These are phyloP conservation scores for Cladobotryum mycophilum DNA, from an alignment of 2,329 filamentous ascomycete species.

Conservation along the genomic window DNA sequence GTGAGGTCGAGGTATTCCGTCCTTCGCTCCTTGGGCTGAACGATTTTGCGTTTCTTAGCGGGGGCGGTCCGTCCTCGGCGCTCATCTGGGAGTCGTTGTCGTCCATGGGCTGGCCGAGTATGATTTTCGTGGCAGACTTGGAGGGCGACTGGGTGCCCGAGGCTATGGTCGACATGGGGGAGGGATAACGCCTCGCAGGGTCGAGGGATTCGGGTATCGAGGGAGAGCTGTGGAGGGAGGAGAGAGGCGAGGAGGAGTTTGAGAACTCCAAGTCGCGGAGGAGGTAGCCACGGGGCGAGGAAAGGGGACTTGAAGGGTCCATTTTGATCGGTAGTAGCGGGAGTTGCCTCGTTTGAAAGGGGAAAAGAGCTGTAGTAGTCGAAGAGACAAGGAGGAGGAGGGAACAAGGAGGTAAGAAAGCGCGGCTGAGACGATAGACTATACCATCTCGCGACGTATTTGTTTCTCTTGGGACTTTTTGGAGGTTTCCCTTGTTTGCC, in stretches of 20 bases:
- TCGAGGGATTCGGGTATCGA: constrained; percentile 43
- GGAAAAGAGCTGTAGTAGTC: background rate
- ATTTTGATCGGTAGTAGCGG: constrained; percentile 13
- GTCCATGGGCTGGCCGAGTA: constrained; percentile 16
- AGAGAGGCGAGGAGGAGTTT: constrained; percentile 48
- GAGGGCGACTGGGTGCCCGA: constrained; percentile 46
- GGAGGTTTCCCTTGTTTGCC: background rate
- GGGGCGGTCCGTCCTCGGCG: constrained; percentile 54
- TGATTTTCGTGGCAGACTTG: constrained; percentile 35
- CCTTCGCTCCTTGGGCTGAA: constrained; percentile 57
- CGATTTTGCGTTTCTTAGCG: constrained; percentile 67
- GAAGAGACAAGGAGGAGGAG: background rate
- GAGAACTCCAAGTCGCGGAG: constrained; percentile 28
- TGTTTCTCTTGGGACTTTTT: background rate
- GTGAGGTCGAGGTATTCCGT: constrained; percentile 75
- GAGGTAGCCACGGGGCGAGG: constrained; percentile 26
- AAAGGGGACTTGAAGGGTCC: constrained; percentile 23
- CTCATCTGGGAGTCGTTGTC: constrained; percentile 23
- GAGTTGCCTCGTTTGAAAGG: background rate
- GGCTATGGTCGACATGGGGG: constrained; percentile 40
- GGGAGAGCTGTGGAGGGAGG: constrained; percentile 47
- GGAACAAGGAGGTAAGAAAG: constrained; percentile 2
- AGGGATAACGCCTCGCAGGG: constrained; percentile 43
- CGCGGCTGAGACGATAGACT: constrained; percentile 3
- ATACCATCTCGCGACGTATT: constrained; percentile 7